Conservation (phyloP, 306 rosid species). For the Comarum palustre region DNA sequence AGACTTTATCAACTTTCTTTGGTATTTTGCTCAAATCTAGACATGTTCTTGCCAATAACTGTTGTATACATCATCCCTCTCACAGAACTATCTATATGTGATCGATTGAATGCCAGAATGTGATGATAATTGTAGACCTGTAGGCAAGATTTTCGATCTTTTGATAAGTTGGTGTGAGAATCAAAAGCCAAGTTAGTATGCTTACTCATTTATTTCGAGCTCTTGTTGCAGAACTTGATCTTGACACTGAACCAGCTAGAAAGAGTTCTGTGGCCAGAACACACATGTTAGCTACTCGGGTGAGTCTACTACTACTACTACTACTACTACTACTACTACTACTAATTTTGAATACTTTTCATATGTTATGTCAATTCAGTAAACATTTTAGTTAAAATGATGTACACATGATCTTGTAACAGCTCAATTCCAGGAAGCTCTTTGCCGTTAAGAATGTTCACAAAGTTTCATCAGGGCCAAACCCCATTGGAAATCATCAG, state of each 20-base stretch:
- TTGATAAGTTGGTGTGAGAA: not conserved
- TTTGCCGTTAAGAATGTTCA: not conserved
- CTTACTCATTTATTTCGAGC: not conserved
- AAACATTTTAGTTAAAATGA: not conserved
- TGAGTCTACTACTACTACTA: constrained; percentile 1
- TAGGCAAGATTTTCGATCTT: not conserved
- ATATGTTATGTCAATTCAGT: not conserved
- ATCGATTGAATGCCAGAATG: not conserved
- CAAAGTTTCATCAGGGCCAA: constrained; percentile 31
- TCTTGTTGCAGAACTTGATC: constrained; percentile 9
- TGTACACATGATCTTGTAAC: constrained; percentile 1
- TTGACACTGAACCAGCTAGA: constrained; percentile 7
- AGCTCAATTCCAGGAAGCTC: constrained; percentile 27
- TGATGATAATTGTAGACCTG: not conserved
- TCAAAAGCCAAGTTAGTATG: not conserved
- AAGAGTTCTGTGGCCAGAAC: constrained; percentile 18
- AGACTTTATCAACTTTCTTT: not conserved
- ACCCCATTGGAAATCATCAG: constrained; percentile 30
- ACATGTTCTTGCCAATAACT: not conserved
- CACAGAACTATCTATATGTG: not conserved
- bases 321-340: not conserved
- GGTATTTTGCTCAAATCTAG: not conserved
- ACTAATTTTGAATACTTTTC: too few relatives aligned
- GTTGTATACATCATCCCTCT: not conserved
- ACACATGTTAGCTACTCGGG: constrained; percentile 22